phyloP scores from a whole-genome alignment of 177 flowering plant species.

The Tripterygium wilfordii region DNA sequence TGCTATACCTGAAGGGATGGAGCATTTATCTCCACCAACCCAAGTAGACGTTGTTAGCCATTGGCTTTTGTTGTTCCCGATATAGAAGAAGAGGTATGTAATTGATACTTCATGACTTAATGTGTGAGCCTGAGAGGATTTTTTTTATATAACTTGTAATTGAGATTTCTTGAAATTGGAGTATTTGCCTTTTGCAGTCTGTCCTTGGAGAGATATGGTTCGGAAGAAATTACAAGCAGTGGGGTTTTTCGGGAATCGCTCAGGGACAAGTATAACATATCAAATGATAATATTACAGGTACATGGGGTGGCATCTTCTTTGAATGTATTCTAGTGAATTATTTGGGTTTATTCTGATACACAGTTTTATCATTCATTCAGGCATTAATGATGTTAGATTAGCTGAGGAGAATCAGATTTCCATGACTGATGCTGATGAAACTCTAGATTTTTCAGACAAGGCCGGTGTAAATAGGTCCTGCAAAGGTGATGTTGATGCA shows the following conservation, averaged over 20 bases:
- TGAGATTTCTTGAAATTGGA: not conserved
- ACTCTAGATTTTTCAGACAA: too few relatives aligned
- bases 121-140: not conserved
- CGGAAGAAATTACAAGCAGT: conserved; percentile 66
- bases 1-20: conserved; percentile 41
- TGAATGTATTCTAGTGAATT: conserved; percentile 1
- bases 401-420: too few relatives aligned
- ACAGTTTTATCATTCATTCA: too few relatives aligned
- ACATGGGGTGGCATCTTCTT: conserved; percentile 1
- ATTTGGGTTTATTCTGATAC: not conserved
- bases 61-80: conserved; percentile 82
- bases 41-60: conserved; percentile 42
- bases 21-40: conserved; percentile 47
- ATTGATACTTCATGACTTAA: not conserved
- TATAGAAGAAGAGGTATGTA: conserved; percentile 72
- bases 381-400: too few relatives aligned
- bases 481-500: conserved; percentile 19
- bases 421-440: too few relatives aligned
- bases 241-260: conserved; percentile 40
- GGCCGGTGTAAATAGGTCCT: too few relatives aligned
- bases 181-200: conserved; percentile 33
- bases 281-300: conserved; percentile 46
- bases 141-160: not conserved
- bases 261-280: conserved; percentile 17
- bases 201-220: conserved; percentile 64